phyloP scores from a whole-genome alignment of 495 filamentous ascomycete genomes.

The Penicillium daleae region DNA sequence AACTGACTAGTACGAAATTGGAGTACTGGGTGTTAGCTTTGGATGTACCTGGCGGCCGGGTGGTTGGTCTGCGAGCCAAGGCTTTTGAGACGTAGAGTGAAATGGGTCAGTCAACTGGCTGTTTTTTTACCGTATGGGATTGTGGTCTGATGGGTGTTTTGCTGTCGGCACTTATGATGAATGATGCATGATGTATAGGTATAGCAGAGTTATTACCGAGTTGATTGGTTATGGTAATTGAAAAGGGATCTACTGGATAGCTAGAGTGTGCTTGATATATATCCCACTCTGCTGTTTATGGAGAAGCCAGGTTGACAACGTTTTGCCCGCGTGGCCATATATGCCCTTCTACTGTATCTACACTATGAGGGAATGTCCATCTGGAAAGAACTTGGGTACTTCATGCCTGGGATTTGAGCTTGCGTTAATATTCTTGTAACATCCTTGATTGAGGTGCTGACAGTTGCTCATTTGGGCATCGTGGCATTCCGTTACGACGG shows the following conservation, averaged over 20 bases:
- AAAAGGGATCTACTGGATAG: conserved; percentile 9
- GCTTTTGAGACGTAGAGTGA: conserved; percentile 66
- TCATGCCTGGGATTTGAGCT: background rate
- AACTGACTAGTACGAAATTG: conserved; percentile 59
- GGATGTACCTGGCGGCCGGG: conserved; percentile 52
- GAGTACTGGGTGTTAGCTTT: conserved; percentile 79
- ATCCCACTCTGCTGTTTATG: background rate
- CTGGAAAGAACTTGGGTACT: background rate
- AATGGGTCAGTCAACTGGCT: no score
- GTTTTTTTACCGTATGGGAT: background rate
- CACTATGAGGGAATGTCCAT: background rate
- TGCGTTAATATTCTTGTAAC: background rate
- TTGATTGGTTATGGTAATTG: no score
- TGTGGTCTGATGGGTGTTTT: background rate
- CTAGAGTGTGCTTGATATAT: background rate
- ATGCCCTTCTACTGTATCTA: no score
- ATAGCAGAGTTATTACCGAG: background rate
- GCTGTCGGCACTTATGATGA: background rate
- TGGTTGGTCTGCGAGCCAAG: conserved; percentile 78
- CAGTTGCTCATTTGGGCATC: conserved; percentile 12
- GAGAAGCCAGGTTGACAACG: conserved; percentile 6
- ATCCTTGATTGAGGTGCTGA: conserved; percentile 12
- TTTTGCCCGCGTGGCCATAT: background rate
- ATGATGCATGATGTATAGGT: conserved; percentile 1
- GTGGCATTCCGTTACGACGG: conserved; percentile 20